Evolutionary conservation across 208 protist genomes (phyloP).

Genomic region (Acanthamoeba royreba): DNA sequence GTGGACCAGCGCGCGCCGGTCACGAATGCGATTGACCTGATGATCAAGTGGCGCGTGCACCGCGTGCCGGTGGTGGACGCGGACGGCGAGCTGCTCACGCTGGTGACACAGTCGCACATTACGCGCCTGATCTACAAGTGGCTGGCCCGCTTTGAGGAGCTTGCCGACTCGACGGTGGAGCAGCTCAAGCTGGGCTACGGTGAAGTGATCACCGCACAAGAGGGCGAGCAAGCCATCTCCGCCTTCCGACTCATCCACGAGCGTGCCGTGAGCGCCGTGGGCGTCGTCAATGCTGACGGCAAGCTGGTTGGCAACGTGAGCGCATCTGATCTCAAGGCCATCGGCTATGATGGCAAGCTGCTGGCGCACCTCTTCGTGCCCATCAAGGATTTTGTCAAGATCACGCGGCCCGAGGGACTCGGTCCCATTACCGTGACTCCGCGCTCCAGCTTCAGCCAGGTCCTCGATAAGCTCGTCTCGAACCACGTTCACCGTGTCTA

Average conservation of each 20-base stretch:
- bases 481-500: not conserved
- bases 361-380: not conserved
- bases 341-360: constrained; percentile 1
- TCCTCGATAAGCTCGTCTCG: not conserved
- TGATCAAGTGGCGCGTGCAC: constrained; percentile 57
- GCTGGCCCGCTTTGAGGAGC: not conserved
- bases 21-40: constrained; percentile 46
- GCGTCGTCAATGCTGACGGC: not conserved
- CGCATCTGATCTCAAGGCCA: not conserved
- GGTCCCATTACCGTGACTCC: not conserved
- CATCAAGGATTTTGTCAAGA: not conserved
- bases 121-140: constrained; percentile 22
- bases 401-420: not conserved
- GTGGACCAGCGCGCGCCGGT: constrained; percentile 55
- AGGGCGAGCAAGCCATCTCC: constrained; percentile 35
- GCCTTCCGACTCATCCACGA: constrained; percentile 56
- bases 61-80: constrained; percentile 51
- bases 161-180: not conserved
- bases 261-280: constrained; percentile 16
- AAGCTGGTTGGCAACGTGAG: not conserved
- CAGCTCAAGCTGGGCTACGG: not conserved
- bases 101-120: constrained; percentile 52
- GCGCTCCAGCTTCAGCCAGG: not conserved
- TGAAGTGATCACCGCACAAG: not conserved
- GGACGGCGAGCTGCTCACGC: constrained; percentile 20